A percentile compares a stretch with the other conserved stretches of the same genome.
These are phyloP conservation scores for Esteya vermicola DNA, from an alignment of 2,329 filamentous ascomycete species.

Conservation along the genomic window DNA sequence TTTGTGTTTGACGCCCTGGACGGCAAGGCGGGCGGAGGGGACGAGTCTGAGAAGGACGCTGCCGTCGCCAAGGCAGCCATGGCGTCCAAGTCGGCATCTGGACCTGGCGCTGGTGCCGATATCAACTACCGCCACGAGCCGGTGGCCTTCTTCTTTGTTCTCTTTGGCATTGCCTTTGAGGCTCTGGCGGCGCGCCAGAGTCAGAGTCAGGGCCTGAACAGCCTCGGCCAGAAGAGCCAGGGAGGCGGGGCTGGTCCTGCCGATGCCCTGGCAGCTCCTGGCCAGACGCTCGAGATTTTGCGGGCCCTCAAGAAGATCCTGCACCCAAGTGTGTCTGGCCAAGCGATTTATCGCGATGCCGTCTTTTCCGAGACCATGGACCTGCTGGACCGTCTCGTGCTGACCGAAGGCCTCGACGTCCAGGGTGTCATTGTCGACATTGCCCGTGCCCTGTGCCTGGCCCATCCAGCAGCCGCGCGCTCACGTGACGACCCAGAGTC, in stretches of 20 bases:
- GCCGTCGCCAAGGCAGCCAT: not conserved
- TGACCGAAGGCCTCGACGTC: constrained; percentile 80
- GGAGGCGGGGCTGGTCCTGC: too few species aligned
- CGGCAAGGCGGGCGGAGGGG: constrained; percentile 45
- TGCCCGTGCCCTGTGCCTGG: constrained; percentile 74
- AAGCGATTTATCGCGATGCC: constrained; percentile 90
- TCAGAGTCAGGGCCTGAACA: too few species aligned
- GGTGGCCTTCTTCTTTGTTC: constrained; percentile 95
- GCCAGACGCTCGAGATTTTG: constrained; percentile 71
- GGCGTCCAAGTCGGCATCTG: not conserved
- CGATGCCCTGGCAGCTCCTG: constrained; percentile 44
- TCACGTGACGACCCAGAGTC: constrained; percentile 51
- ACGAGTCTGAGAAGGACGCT: constrained; percentile 29
- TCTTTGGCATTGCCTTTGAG: constrained; percentile 94
- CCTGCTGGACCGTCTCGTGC: constrained; percentile 75
- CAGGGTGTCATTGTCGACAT: constrained; percentile 92
- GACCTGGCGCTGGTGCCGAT: constrained; percentile 34
- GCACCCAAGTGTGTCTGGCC: constrained; percentile 84
- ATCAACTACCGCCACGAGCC: constrained; percentile 98
- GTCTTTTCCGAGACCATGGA: constrained; percentile 98
- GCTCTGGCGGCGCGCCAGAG: constrained; percentile 73
- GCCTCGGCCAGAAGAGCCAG: too few species aligned
- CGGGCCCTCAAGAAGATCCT: constrained; percentile 89
- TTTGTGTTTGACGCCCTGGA: constrained; percentile 96
- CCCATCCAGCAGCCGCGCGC: constrained; percentile 81